These are phyloP conservation scores for Graphilbum sp. DNA, from an alignment of 2,329 filamentous ascomycete genomes.

Conservation along the genomic window DNA sequence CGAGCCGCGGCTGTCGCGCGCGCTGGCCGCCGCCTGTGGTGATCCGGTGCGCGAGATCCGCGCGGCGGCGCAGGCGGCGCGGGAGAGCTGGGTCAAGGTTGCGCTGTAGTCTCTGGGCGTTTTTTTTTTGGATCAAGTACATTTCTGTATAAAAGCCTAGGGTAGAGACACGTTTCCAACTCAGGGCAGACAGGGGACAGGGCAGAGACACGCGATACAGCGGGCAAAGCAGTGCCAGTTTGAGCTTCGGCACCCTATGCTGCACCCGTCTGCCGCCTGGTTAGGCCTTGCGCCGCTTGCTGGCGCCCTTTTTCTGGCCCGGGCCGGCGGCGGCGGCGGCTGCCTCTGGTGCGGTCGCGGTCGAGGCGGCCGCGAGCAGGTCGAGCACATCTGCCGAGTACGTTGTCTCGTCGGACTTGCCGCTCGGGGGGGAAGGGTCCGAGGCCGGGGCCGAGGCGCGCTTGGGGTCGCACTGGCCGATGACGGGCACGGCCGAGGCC, in stretches of 20 bases:
- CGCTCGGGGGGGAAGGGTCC: slow-evolving; percentile 17
- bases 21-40: slow-evolving; percentile 34
- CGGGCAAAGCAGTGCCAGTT: no score
- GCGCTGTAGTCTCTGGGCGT: slow-evolving; percentile 11
- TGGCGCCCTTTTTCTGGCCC: slow-evolving; percentile 22
- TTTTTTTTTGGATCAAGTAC: no score
- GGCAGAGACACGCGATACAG: no score
- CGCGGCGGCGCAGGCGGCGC: slow-evolving; percentile 29
- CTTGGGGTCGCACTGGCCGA: slow-evolving; percentile 51
- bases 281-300: slow-evolving; percentile 30
- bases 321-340: slow-evolving; percentile 14
- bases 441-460: slow-evolving; percentile 24
- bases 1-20: slow-evolving; percentile 26
- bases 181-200: no score
- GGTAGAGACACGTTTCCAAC: no score
- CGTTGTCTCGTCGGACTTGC: slow-evolving; percentile 17
- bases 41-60: slow-evolving; percentile 36
- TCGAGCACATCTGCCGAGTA: slow-evolving; percentile 30
- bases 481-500: slow-evolving; percentile 46
- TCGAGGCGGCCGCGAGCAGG: slow-evolving; percentile 20
- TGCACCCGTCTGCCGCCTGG: no score
- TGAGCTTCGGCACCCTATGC: no score
- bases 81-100: slow-evolving; percentile 29
- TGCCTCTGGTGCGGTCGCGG: slow-evolving; percentile 12
- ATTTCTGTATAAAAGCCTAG: no score